Evolutionary conservation across 768 basidiomycete species (phyloP), one percentile per base, ranked within the genome.

Genomic region (Leccinum fibrillosum): DNA sequence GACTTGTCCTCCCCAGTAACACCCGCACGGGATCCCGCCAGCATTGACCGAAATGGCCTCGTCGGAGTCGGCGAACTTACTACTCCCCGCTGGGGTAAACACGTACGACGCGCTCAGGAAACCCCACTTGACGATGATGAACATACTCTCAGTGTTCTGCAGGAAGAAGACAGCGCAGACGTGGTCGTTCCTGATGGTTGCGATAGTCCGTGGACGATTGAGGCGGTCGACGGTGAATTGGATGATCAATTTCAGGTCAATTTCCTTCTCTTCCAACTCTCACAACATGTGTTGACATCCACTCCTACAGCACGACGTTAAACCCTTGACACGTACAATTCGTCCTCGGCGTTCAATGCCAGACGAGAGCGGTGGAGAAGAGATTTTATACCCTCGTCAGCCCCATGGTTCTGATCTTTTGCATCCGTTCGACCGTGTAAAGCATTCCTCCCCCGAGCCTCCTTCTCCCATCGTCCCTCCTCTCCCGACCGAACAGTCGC

Each of bases 61-160:
- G 85, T 98, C 54, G 97, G 97, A 25, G 90, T 98, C 5, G 97
- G 97, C 37, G 97, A 99, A 74, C 83, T 98, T 32, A 79, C 94
- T 19, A 99, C 97, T n/a, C 97, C 97, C 50, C 84, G 94, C 60
- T 99, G 94, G 95, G 82, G 82, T 59, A 83, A 82, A 68, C 79
- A 81, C 50, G 73, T 76, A 35, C 71, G 73, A 63, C 79, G 72
- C 53, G 64, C 70, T 55, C 77, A 72, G 53, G 64, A 64, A 30
- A 51, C 66, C n/a, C 71, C 75, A 21, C 44, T 26, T 26, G 81
- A 81, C 57, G 79, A 80, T 39, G 74, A 80, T 5, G 71, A 78
- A 28, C 59, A 74, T 5, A 65, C 76, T 23, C 74, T 75, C 17
- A 54, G 62, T 48, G 19, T 70, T 35, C 62, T 68, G 4, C 58